Evolutionary conservation across 1,284 basidiomycete genomes (phyloP).

Genomic region (Malassezia sp.): DNA sequence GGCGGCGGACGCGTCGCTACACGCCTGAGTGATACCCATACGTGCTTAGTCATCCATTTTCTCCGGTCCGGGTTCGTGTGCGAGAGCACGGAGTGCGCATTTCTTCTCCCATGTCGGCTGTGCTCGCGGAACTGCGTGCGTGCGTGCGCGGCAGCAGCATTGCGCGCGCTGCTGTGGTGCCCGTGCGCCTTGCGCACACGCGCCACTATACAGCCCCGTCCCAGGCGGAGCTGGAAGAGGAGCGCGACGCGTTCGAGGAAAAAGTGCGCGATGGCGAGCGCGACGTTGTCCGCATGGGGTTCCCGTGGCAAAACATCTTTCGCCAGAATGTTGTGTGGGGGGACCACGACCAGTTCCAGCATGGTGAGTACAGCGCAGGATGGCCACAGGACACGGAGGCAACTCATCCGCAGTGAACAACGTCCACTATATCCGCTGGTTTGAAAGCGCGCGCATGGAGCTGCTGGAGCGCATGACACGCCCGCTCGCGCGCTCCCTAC

Average conservation of each 20-base stretch:
- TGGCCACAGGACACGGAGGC: too few species aligned
- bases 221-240: not conserved
- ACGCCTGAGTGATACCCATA: not conserved
- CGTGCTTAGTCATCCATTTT: too few species aligned
- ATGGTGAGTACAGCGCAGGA: too few species aligned
- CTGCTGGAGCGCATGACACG: conserved; percentile 15
- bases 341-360: conserved; percentile 32
- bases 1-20: not conserved
- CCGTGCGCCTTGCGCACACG: too few species aligned
- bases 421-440: conserved; percentile 35
- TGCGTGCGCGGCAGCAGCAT: too few species aligned
- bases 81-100: too few species aligned
- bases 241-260: not conserved
- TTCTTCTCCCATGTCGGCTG: too few species aligned
- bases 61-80: too few species aligned
- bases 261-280: not conserved
- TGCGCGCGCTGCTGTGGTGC: too few species aligned
- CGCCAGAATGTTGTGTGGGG: conserved; percentile 31
- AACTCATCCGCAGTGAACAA: conserved; percentile 27
- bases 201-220: too few species aligned
- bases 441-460: conserved; percentile 30
- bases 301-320: conserved; percentile 9
- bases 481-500: conserved; percentile 10
- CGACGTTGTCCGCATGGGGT: conserved; percentile 28
- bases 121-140: too few species aligned